phyloP scores from a whole-genome alignment of 768 basidiomycete genomes.

The Pulveroboletus sp. region DNA sequence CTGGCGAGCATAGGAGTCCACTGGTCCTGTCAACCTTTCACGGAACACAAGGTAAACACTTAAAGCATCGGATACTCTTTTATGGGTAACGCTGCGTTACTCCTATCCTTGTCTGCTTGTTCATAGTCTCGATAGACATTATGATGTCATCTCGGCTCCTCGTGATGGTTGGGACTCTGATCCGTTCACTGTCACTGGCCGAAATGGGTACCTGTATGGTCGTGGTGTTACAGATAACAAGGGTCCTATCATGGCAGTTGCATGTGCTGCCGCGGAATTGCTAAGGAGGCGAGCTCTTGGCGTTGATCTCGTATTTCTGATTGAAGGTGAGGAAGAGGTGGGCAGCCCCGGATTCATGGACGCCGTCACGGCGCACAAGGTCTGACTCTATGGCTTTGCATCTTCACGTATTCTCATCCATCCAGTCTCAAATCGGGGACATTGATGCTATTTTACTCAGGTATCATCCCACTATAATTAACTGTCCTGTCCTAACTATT shows the following conservation, averaged over 20 bases:
- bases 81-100: conserved; percentile 59
- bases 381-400: conserved; percentile 21
- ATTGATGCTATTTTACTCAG: conserved; percentile 89
- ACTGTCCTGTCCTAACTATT: background rate
- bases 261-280: conserved; percentile 83
- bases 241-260: conserved; percentile 88
- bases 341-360: conserved; percentile 83
- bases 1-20: conserved; percentile 74
- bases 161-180: conserved; percentile 73
- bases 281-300: conserved; percentile 68
- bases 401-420: conserved; percentile 1
- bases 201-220: conserved; percentile 88
- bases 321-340: conserved; percentile 97
- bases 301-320: conserved; percentile 82
- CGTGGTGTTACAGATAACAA: conserved; percentile 94
- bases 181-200: conserved; percentile 77
- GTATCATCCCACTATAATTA: conserved; percentile 32
- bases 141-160: conserved; percentile 90
- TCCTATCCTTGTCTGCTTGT: background rate
- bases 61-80: conserved; percentile 76
- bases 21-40: conserved; percentile 86
- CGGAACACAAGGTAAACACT: conserved; percentile 54
- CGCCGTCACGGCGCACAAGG: conserved; percentile 74
- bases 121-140: conserved; percentile 54
- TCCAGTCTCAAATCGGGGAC: conserved; percentile 72